A percentile compares a stretch with the other conserved stretches of the same genome.
These are phyloP conservation scores for Pichia manshurica DNA, from an alignment of 805 yeast species.

Conservation along the genomic window DNA sequence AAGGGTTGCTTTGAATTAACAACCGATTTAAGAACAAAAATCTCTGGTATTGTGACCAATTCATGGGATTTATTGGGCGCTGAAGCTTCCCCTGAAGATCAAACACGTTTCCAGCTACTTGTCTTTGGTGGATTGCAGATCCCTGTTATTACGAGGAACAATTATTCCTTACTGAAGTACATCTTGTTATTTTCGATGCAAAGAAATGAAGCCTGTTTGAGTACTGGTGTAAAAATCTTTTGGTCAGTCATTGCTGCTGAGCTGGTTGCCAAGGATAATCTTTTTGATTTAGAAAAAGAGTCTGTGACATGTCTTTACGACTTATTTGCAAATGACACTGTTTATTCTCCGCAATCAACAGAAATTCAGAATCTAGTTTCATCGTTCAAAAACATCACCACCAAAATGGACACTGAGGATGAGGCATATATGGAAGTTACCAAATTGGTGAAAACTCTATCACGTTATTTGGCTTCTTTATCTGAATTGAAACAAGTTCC, in stretches of 20 bases:
- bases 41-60: conserved; percentile 48
- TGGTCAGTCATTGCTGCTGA: conserved; percentile 72
- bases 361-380: conserved; percentile 53
- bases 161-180: conserved; percentile 56
- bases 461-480: conserved; percentile 58
- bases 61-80: conserved; percentile 76
- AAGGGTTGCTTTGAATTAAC: conserved; percentile 62
- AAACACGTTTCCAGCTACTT: conserved; percentile 51
- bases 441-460: conserved; percentile 46
- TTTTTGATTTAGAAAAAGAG: conserved; percentile 57
- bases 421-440: conserved; percentile 49
- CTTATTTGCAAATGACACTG: conserved; percentile 48
- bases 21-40: conserved; percentile 55
- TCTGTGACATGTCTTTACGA: conserved; percentile 60
- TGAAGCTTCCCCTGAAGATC: conserved; percentile 50
- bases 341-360: conserved; percentile 46
- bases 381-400: conserved; percentile 39
- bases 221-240: conserved; percentile 56
- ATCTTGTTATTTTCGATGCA: conserved; percentile 66
- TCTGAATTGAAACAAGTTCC: conserved; percentile 71
- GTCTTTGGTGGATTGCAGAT: conserved; percentile 69
- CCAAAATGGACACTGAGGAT: conserved; percentile 57
- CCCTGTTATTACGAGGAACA: conserved; percentile 49
- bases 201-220: conserved; percentile 53
- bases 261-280: conserved; percentile 49